These are phyloP conservation scores for Populus davidiana DNA, from an alignment of 345 rosid genomes.

Conservation along the genomic window DNA sequence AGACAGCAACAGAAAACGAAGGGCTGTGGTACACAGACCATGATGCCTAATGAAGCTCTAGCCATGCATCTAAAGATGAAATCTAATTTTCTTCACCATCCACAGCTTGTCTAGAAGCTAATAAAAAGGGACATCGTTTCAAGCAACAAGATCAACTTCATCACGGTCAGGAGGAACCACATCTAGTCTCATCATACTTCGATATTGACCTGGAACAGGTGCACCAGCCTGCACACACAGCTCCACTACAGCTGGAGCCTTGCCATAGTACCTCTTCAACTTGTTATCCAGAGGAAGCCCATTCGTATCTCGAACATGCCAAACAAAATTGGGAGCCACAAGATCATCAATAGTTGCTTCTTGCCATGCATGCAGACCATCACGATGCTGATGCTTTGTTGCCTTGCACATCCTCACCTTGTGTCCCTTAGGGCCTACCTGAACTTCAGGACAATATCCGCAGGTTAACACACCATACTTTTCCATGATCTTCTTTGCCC, in stretches of 20 bases:
- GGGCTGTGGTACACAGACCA: too few species aligned
- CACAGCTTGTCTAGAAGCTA: neutral
- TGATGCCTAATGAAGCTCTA: too few species aligned
- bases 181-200: constrained; percentile 85
- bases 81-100: neutral
- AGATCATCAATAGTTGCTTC: constrained; percentile 77
- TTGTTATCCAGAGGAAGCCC: constrained; percentile 54
- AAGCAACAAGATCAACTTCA: constrained; percentile 57
- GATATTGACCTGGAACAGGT: constrained; percentile 56
- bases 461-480: constrained; percentile 71
- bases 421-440: constrained; percentile 91
- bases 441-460: constrained; percentile 81
- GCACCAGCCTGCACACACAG: constrained; percentile 74
- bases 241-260: constrained; percentile 86
- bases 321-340: constrained; percentile 72
- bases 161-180: constrained; percentile 74
- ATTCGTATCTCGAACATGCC: constrained; percentile 65
- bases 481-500: constrained; percentile 58
- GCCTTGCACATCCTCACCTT: constrained; percentile 86
- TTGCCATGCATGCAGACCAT: constrained; percentile 89
- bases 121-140: neutral
- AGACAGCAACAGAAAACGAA: too few species aligned
- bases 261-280: constrained; percentile 73
- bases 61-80: neutral
- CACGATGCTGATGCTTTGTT: constrained; percentile 70